These are phyloP conservation scores for Lantana camara DNA, from an alignment of 257 asterid species.

Conservation along the genomic window DNA sequence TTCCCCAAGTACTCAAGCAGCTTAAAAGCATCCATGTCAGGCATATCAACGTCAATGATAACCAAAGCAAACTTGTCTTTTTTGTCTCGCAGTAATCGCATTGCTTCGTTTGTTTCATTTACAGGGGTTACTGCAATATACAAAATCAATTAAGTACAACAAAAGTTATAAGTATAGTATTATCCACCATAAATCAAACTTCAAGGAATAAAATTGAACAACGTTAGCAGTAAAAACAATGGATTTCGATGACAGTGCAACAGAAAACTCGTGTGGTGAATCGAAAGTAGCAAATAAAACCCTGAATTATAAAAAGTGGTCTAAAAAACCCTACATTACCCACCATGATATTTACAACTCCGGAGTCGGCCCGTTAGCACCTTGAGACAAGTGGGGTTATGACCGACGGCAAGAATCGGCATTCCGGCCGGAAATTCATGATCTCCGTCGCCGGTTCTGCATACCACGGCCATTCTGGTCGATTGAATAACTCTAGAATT, in stretches of 20 bases:
- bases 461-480: no score
- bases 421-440: background rate
- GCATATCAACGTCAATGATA: constrained; percentile 63
- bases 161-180: no score
- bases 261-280: background rate
- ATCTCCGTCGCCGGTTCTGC: no score
- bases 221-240: no score
- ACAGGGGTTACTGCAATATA: constrained; percentile 45
- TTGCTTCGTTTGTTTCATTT: constrained; percentile 45
- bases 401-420: background rate
- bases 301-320: no score
- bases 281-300: no score
- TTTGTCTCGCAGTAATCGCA: constrained; percentile 42
- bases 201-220: no score
- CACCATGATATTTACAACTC: background rate
- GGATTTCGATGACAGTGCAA: no score
- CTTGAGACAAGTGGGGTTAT: background rate
- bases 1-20: constrained; percentile 55
- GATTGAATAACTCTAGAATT: no score
- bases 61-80: constrained; percentile 49
- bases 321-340: no score
- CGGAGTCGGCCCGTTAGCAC: background rate
- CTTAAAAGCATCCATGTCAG: constrained; percentile 62
- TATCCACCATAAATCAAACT: no score
- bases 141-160: background rate